Base-by-base conservation (phyloP, 495 filamentous ascomycete species). In the Hypoxylon trugodes region DNA sequence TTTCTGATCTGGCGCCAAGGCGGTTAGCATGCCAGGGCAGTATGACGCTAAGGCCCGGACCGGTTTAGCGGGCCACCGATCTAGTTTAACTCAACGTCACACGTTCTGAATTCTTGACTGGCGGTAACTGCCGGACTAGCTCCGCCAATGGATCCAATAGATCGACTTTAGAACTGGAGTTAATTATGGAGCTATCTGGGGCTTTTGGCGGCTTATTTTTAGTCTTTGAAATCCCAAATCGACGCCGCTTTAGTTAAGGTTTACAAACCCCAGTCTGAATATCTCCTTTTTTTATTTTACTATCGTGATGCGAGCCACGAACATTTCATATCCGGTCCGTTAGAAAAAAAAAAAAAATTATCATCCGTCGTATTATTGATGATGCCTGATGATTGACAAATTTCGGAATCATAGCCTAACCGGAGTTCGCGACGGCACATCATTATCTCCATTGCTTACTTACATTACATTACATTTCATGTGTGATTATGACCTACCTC, bases 41-140 rank as follows among this genome's bases (percentile, higher is more conserved):
- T 28, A 0, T 2, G 3, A 10, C 0, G 25, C 65, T 68, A 68
- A n/a, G n/a, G 6, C 6, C 48, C 25, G 0, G 12, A 43, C 19
- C 1, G 22, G 59, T 4, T 50, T 68, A 52, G 54, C 32, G 21
- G 1, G 13, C 24, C 49, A 68, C 65, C 55, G 65, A 68, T 68
- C 59, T 59, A 68, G 65, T 68, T 68, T 68, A 68, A 68, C 65
- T 64, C 65, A 59, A 68, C 65, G 65, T 68, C 65, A 56, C 59
- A 68, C 58, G 38, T 52, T 16, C 42, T 41, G 19, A 45, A 41
- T 36, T 62, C 30, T 60, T 63, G 41, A 59, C 53, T 55, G 52
- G 65, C 65, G 58, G 64, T 61, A 58, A 67, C 64, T 61, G 53
- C 64, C 64, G 64, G 47, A 61, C 54, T n/a, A n/a, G 58, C 58